Conservation (phyloP, 192 early-diverging fungal genomes). For the Backusella luteola region DNA sequence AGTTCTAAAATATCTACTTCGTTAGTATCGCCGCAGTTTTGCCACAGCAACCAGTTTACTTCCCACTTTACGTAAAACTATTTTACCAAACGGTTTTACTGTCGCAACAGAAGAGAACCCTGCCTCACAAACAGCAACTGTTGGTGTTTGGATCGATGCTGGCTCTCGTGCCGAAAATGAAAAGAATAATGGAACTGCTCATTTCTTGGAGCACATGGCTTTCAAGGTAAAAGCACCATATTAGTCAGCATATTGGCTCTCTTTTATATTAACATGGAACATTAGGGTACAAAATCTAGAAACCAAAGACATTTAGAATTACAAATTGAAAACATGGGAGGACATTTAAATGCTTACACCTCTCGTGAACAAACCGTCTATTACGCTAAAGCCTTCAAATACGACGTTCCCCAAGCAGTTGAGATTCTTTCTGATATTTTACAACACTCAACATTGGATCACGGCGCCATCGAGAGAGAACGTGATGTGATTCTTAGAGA, state of each 20-base stretch:
- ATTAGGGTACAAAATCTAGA: slow-evolving; percentile 81
- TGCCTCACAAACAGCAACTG: slow-evolving; percentile 78
- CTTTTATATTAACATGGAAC: neutral
- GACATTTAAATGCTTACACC: slow-evolving; percentile 97
- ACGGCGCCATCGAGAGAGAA: slow-evolving; percentile 90
- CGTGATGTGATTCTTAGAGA: slow-evolving; percentile 97
- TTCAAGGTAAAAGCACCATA: slow-evolving; percentile 78
- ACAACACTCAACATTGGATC: slow-evolving; percentile 75
- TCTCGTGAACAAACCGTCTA: slow-evolving; percentile 99
- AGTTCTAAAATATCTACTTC: neutral
- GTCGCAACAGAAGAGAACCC: slow-evolving; percentile 84
- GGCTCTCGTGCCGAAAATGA: slow-evolving; percentile 81
- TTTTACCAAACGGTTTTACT: slow-evolving; percentile 78
- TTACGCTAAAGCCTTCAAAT: slow-evolving; percentile 92
- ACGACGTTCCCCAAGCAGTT: slow-evolving; percentile 85
- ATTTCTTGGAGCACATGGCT: slow-evolving; percentile 99
- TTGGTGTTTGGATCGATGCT: slow-evolving; percentile 90
- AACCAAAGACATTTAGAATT: slow-evolving; percentile 90
- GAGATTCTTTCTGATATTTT: slow-evolving; percentile 96
- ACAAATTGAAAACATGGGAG: slow-evolving; percentile 98
- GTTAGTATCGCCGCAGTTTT: slow-evolving; percentile 48
- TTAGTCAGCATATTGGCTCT: neutral
- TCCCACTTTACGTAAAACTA: slow-evolving; percentile 61
- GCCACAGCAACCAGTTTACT: slow-evolving; percentile 44
- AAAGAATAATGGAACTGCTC: slow-evolving; percentile 85